Conservation (phyloP, 768 basidiomycete species). For the Suillus fuscotomentosus region DNA sequence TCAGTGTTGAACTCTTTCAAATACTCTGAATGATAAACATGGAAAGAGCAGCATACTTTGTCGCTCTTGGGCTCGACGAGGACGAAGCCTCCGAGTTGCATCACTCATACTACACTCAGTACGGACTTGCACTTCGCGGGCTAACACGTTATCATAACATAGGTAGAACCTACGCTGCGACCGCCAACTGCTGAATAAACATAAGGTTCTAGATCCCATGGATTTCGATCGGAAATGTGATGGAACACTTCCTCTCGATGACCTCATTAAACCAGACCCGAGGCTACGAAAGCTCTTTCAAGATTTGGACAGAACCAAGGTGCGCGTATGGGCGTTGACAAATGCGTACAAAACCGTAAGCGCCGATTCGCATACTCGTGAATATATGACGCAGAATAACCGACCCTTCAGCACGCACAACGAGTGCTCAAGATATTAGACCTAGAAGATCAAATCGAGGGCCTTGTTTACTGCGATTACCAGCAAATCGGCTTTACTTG, state of each 20-base stretch:
- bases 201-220: constrained; percentile 57
- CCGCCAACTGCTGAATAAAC: not conserved
- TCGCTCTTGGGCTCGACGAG: constrained; percentile 62
- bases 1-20: not conserved
- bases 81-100: constrained; percentile 71
- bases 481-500: constrained; percentile 62
- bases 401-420: constrained; percentile 62
- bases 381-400: constrained; percentile 8
- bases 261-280: constrained; percentile 69
- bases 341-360: constrained; percentile 77
- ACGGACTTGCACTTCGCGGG: constrained; percentile 81
- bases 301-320: constrained; percentile 77
- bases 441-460: constrained; percentile 69
- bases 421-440: constrained; percentile 75
- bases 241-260: constrained; percentile 77
- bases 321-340: constrained; percentile 82
- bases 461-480: constrained; percentile 81
- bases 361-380: constrained; percentile 15
- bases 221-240: constrained; percentile 87
- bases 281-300: constrained; percentile 62
- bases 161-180: constrained; percentile 34
- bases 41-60: constrained; percentile 62
- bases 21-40: constrained; percentile 1
- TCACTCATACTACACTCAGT: constrained; percentile 70
- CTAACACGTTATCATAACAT: constrained; percentile 74